Evolutionary conservation across 306 rosid genomes (phyloP), one percentile per base, ranked within the genome.

Genomic region (Ziziphus jujuba): DNA sequence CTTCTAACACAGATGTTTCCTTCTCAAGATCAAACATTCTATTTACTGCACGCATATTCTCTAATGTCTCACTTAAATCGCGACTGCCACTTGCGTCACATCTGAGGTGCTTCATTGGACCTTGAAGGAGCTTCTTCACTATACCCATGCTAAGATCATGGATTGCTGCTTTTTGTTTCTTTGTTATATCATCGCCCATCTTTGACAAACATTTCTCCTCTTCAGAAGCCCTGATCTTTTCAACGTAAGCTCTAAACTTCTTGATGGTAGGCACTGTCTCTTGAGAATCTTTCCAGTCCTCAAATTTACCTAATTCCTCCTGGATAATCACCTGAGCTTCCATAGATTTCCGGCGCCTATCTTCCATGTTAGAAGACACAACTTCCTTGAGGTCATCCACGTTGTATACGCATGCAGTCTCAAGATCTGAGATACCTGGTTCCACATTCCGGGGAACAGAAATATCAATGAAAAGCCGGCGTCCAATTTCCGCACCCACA

Each of bases 381-480:
- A 93, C 98, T 76, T 93, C 98, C 61, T 85, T 67, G 40, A 93
- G 91, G 84, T 93, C 97, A 70, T 93, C 98, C 61, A 93, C 97
- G 48, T 93, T 87, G 71, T 68, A 90, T 28, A 93, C 84, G 7
- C 69, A 28, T 0, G 85, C 82, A 61, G 79, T 76, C 45, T 77
- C 86, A n/a, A 93, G 86, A 40, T 88, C 96, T 0, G 84, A 79
- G 49, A 93, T 84, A 48, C 77, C 51, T 12, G 87, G 79, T 59
- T 82, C 93, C 62, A 93, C 97, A 60, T 90, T 93, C 72, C 98
- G 81, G 11, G 96, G 98, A 57, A 93, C 88, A 22, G 96, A 93
- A 73, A 93, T 93, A 69, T 93, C 98, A 28, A 93, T 22, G 56
- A 84, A 93, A 52, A 90, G 79, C 9, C 91, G 80, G 12, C 43